phyloP scores from a whole-genome alignment of 768 basidiomycete genomes.

The Leccinum sublutescens region DNA sequence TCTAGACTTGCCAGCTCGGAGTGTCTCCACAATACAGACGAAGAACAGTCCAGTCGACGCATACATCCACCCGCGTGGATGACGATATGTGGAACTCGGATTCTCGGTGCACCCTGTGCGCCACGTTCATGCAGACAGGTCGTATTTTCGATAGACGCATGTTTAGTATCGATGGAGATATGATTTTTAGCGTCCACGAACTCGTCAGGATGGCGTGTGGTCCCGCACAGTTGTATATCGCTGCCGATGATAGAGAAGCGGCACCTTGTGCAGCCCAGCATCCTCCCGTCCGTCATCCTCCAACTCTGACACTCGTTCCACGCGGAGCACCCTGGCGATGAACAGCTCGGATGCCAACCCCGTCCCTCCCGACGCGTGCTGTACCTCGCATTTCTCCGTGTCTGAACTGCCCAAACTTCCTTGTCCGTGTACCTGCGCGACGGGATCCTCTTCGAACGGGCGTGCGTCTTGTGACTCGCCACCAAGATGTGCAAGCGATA shows the following conservation, averaged over 20 bases:
- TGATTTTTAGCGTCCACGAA: not conserved
- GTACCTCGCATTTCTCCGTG: conserved; percentile 4
- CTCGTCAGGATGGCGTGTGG: conserved; percentile 16
- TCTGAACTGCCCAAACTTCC: not conserved
- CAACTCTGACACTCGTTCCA: conserved; percentile 41
- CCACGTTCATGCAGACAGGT: conserved; percentile 7
- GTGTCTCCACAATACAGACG: not conserved
- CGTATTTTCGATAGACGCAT: conserved; percentile 1
- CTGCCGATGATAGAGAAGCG: conserved; percentile 64
- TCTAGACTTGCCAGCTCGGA: not conserved
- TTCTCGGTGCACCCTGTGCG: not conserved
- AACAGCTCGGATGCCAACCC: conserved; percentile 67
- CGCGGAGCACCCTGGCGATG: conserved; percentile 72
- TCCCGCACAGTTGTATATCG: conserved; percentile 52
- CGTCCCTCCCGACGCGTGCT: conserved; percentile 25
- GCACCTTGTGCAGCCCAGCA: conserved; percentile 37
- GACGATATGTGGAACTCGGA: not conserved
- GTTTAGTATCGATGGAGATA: conserved; percentile 7
- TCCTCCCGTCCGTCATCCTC: conserved; percentile 17
- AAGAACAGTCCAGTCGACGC: too few species aligned
- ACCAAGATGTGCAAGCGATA: conserved; percentile 59
- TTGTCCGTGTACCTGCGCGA: conserved; percentile 7
- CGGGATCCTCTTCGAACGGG: conserved; percentile 16
- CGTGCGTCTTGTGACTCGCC: conserved; percentile 12
- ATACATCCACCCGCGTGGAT: too few species aligned